Evolutionary conservation across 1,284 basidiomycete genomes (phyloP), one percentile per base, ranked within the genome.

Genomic region (Moniliophthora roreri): DNA sequence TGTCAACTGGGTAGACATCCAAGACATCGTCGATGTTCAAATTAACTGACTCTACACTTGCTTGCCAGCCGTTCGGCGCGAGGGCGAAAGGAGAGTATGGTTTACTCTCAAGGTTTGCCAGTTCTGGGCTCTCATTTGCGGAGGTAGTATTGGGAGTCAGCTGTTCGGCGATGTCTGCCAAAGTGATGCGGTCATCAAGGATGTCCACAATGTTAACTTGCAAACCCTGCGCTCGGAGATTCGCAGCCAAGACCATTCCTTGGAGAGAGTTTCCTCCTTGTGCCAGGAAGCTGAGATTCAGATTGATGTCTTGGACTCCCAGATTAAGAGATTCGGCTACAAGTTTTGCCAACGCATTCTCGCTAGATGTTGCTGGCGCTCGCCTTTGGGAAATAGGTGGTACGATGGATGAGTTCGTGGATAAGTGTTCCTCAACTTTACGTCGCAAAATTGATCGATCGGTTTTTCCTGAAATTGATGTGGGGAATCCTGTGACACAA

Each of bases 1-100:
- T 23, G 18, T 45, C 36, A n/a, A 38, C 18, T n/a, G 51, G 51
- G 38, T 48, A 48, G n/a, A 53, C 45, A 48, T 53, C 51, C 36
- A 47, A 42, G n/a, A 53, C 35, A 39, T 53, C 45, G 13, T 38
- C 36, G 7, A 47, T 16, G 3, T 47, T 21, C 4, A 53, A 21
- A 18, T 37, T 37, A 3, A 48, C 20, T 3, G 44, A 23, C 18
- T 9, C 15, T 7, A 40, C 35, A 32, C 35, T n/a, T 10, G 28
- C 36, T 26, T 53, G 35, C 51, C 51, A 53, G 15, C 38, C 37
- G 5, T 11, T 4, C 11, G 44, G 36, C 3, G 51, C 45, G 6
- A 53, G 24, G 13, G 32, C 5, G 24, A 53, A 53, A 3, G 35
- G 51, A 28, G 7, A n/a, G n/a, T n/a, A n/a, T n/a, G n/a, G n/a